Evolutionary conservation across 306 rosid genomes (phyloP).

Genomic region (Macrotyloma uniflorum): DNA sequence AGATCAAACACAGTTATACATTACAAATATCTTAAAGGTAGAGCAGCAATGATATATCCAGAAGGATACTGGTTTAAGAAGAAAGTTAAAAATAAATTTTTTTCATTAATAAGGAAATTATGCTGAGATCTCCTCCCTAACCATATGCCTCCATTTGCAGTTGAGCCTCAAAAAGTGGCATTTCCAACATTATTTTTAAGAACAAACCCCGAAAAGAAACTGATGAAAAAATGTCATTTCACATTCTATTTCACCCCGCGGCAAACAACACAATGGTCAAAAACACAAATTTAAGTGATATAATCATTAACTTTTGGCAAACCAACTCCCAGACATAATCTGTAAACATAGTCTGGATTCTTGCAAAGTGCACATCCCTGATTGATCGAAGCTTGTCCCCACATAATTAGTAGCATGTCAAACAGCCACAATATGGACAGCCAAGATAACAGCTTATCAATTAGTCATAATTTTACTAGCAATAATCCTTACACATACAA

Average conservation of each 20-base stretch:
- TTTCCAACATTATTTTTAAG: neutral
- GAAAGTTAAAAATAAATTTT: neutral
- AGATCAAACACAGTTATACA: conserved; percentile 8
- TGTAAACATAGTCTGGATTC: neutral
- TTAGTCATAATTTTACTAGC: neutral
- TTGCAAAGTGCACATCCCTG: neutral
- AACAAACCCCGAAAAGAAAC: neutral
- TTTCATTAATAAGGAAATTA: conserved; percentile 10
- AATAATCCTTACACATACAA: conserved; percentile 1
- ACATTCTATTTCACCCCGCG: neutral
- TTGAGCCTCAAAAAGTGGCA: neutral
- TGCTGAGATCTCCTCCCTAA: neutral
- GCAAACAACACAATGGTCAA: neutral
- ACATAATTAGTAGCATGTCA: neutral
- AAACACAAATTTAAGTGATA: neutral
- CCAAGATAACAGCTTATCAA: neutral
- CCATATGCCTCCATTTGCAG: neutral
- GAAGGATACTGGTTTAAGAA: neutral
- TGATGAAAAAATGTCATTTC: neutral
- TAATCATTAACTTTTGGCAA: neutral
- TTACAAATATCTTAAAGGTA: neutral
- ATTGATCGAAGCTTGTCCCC: neutral
- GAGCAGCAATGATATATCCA: neutral
- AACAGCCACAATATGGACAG: neutral
- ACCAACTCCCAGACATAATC: neutral